phyloP scores from a whole-genome alignment of 2,329 filamentous ascomycete genomes.

The Ceratocystis cubensis region DNA sequence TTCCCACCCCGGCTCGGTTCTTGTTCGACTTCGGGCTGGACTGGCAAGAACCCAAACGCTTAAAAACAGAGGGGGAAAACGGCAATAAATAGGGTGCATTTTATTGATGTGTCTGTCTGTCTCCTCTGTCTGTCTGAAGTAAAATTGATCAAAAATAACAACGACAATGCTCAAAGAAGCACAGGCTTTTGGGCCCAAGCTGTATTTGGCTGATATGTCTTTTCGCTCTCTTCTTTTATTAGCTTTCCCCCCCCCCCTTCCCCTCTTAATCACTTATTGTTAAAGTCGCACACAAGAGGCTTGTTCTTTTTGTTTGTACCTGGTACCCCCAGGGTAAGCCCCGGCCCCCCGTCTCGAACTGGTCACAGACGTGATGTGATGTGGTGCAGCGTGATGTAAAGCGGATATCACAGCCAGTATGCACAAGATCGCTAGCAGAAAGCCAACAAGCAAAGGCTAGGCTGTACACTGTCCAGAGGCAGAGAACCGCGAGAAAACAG shows the following conservation, averaged over 20 bases:
- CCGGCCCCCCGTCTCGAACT: not conserved
- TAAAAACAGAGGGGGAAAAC: not conserved
- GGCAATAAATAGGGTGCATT: not conserved
- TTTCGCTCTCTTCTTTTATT: not conserved
- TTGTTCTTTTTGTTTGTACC: not conserved
- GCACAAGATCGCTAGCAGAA: not conserved
- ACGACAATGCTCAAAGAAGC: not conserved
- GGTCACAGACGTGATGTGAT: slow-evolving; percentile 3
- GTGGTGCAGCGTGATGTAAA: not conserved
- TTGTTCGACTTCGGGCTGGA: slow-evolving; percentile 2
- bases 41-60: slow-evolving; percentile 2
- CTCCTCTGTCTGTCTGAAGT: too few relatives aligned
- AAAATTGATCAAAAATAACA: not conserved
- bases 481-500: too few relatives aligned
- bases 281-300: not conserved
- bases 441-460: not conserved
- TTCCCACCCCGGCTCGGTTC: slow-evolving; percentile 2
- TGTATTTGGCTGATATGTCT: not conserved
- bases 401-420: not conserved
- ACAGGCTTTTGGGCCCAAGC: not conserved
- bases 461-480: too few relatives aligned
- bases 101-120: not conserved
- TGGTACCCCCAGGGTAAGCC: not conserved
- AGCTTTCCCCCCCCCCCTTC: too few relatives aligned
- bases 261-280: too few relatives aligned